Evolutionary conservation across 176 grass and related monocot genomes (phyloP), one percentile per base, ranked within the genome.

Genomic region (Otatea glauca): DNA sequence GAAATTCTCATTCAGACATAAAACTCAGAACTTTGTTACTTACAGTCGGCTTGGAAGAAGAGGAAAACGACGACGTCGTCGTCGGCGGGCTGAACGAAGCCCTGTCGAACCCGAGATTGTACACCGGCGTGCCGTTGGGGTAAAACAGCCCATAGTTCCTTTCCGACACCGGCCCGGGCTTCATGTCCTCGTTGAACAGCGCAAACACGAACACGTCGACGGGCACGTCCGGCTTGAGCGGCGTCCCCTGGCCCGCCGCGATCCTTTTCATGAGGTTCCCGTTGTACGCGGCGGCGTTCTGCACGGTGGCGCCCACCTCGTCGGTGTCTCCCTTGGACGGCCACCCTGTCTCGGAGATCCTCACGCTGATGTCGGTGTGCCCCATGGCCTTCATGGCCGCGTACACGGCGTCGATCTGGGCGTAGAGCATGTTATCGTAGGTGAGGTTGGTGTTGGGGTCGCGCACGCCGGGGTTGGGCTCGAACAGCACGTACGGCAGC

Each of bases 351-450:
- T 97, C 94, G 25, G 94, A 93, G 83, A 97, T 68, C 73, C 77
- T 55, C 20, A 96, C 78, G 18, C 7, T 27, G 76, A 96, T 35
- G 83, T 96, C 89, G 4, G 68, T 55, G 84, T 92, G 94, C 0
- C 78, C 94, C 81, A 90, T 81, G 63, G 42, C 85, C 75, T 88
- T 72, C 89, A 96, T 88, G 25, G 94, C 94, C 0, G 89, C 77
- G 81, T 96, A 96, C 65, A 96, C 94, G 49, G 94, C 85, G 80
- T 96, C 94, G 54, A 96, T 93, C 90, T 96, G 94, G 61, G 94
- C 94, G 69, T 96, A 93, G 23, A 96, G 88, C 91, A 96, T 93
- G 91, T 96, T 96, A 81, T 96, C 94, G 62, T 96, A 96, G 67
- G 84, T 91, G 58, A 96, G 87, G 70, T 92, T 93, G 42, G 91